Conservation (phyloP, 306 rosid species). For the Gastrolobium bilobum region DNA sequence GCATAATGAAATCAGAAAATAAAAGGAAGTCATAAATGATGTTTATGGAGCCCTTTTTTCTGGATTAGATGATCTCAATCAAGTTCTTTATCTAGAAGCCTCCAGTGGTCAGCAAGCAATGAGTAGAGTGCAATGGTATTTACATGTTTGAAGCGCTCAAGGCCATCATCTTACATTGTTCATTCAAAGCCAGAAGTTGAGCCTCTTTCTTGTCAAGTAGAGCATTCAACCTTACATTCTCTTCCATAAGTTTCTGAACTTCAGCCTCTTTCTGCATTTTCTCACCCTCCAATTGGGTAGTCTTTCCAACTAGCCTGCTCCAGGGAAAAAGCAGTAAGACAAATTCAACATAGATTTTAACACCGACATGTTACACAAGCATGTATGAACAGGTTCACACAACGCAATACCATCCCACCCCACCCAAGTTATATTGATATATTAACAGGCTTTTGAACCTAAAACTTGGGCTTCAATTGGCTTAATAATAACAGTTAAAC, state of each 20-base stretch:
- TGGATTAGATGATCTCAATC: constrained; percentile 47
- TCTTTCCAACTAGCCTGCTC: constrained; percentile 88
- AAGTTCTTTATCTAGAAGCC: constrained; percentile 42
- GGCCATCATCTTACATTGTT: constrained; percentile 99
- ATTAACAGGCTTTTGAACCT: neutral
- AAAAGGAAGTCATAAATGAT: constrained; percentile 37
- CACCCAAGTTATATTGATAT: constrained; percentile 9
- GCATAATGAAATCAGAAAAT: constrained; percentile 52
- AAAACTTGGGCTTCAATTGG: constrained; percentile 9
- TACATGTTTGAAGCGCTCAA: constrained; percentile 86
- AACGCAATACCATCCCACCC: neutral
- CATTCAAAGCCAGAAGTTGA: constrained; percentile 95
- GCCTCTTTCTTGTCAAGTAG: constrained; percentile 99
- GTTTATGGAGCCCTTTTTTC: constrained; percentile 51
- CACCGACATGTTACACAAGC: neutral
- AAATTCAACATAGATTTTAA: neutral
- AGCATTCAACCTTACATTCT: constrained; percentile 88
- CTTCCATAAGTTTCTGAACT: constrained; percentile 98
- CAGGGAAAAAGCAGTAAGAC: constrained; percentile 42
- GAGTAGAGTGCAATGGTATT: constrained; percentile 42
- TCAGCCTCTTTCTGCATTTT: constrained; percentile 94
- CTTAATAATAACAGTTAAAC: neutral
- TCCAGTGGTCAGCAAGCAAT: constrained; percentile 34
- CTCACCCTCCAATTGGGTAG: constrained; percentile 96
- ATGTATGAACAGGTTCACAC: neutral